Evolutionary conservation across 768 basidiomycete species (phyloP), one percentile per base, ranked within the genome.

Genomic region (Auriculariales sp.): DNA sequence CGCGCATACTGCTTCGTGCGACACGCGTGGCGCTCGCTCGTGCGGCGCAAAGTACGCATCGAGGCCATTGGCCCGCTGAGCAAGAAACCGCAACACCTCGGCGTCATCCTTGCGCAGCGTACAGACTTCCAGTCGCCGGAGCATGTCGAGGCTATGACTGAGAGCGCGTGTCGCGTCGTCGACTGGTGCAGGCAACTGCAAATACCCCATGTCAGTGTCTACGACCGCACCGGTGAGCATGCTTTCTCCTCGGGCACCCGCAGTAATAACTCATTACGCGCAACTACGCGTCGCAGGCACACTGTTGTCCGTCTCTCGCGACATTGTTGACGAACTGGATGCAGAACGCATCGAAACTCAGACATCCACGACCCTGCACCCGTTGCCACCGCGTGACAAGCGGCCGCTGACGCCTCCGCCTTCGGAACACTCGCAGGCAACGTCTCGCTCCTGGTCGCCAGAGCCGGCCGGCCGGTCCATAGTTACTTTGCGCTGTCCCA

Each of bases 341-440:
- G 39, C 39, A 44, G 39, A 44, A 12, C 39, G 39, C 39, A 4
- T 44, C 17, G 39, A 44, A 19, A 19, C 12, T 25, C 19, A 22
- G 31, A 7, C 31, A 32, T 32, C 39, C 39, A 25, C 22, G 5
- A 19, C 19, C 7, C 22, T 4, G 19, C 39, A 44, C 19, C 22
- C 39, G 39, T 9, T n/a, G 39, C 12, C 22, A 44, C 19, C 39
- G 31, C 9, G 31, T 32, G 31, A 7, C 3, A 74, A 78, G 57
- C 86, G 79, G 61, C 86, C 85, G 33, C 67, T 77, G 36, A 88
- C 85, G 0, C 86, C 85, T n/a, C 86, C 85, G 3, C 66, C 73
- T 15, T 88, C 85, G 6, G 84, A 85, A 60, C 72, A 71, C 57
- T 77, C 81, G 24, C 75, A 73, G 24, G 83, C 83, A 10, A 69